Base-by-base conservation (phyloP, 139 green algal genomes). In the Gonium pectorale region DNA sequence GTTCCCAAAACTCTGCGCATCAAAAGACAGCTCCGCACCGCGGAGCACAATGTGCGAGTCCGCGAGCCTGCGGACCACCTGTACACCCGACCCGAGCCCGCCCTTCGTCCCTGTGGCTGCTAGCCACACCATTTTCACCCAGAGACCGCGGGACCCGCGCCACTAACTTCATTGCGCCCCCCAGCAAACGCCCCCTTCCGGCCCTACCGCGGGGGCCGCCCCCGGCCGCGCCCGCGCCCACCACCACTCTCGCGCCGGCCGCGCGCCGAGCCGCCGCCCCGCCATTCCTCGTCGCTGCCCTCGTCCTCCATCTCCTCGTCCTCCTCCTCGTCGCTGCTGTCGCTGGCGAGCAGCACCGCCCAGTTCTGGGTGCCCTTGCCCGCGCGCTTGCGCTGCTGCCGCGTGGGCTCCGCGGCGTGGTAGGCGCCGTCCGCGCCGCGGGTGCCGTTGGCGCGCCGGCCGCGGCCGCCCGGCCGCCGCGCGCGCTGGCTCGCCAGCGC, bases 321-420 rank as follows among this genome's bases (percentile, higher is more conserved):
- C 3, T 56, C 31, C 0, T 74, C 77, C 17, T 73, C 77, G 21
- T 63, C 54, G 5, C 8, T 38, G 43, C 60, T 74, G 43, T 83
- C 77, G 15, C 75, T 82, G 27, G 77, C 77, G 31, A 83, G 63
- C 27, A 83, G 62, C 60, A 74, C 62, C 31, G 77, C 77, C 77
- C 77, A 83, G 62, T 83, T 83, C 27, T 73, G 77, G 29, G 27
- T 51, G n/a, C 43, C 41, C 41, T 74, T 73, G 22, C 37, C 77
- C 43, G 60, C 62, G 0, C 77, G 77, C 21, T 41, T 41, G 31
- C 44, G 24, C 37, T 60, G 37, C 33, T 74, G 62, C 31, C 77
- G 77, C 21, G n/a, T 72, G 19, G 60, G 43, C 41, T 2, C 74
- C 51, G 22, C 56, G 56, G 38, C 44, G 46, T 80, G 38, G 4